These are phyloP conservation scores for Bipolaris bicolor DNA, from an alignment of 2,329 filamentous ascomycete species.

Conservation along the genomic window DNA sequence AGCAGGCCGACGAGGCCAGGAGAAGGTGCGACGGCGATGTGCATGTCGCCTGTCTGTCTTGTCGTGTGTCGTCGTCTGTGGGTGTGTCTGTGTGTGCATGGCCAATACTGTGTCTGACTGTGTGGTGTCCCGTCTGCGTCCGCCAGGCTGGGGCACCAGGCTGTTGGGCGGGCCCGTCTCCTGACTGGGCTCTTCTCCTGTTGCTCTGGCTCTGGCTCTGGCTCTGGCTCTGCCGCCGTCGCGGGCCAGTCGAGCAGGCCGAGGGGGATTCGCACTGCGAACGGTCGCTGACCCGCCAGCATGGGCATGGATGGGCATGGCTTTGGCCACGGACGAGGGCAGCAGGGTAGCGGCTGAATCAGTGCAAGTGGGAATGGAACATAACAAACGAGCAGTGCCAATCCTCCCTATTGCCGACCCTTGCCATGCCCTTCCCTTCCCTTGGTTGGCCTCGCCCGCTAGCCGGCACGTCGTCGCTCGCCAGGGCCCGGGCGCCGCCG, in stretches of 20 bases:
- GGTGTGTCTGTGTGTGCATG: too few relatives aligned
- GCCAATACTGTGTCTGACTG: too few relatives aligned
- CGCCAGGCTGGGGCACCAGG: too few relatives aligned
- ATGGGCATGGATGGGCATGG: conserved; percentile 5
- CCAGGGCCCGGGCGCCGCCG: conserved; percentile 24
- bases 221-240: neutral
- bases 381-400: conserved; percentile 13
- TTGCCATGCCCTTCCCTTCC: too few relatives aligned
- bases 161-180: neutral
- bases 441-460: neutral
- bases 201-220: neutral
- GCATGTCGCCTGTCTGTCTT: neutral
- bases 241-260: conserved; percentile 7
- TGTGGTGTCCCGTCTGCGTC: neutral
- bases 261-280: conserved; percentile 24
- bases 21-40: conserved; percentile 10
- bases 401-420: conserved; percentile 28
- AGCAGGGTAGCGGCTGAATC: too few relatives aligned
- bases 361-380: too few relatives aligned
- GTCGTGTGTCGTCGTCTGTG: neutral
- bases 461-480: conserved; percentile 18
- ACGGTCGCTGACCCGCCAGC: conserved; percentile 25
- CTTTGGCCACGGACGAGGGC: too few relatives aligned
- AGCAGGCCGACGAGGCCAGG: conserved; percentile 1
- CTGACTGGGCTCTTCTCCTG: neutral